Evolutionary conservation across 2,329 filamentous ascomycete species (phyloP).

Genomic region (Aspergillus sp.): DNA sequence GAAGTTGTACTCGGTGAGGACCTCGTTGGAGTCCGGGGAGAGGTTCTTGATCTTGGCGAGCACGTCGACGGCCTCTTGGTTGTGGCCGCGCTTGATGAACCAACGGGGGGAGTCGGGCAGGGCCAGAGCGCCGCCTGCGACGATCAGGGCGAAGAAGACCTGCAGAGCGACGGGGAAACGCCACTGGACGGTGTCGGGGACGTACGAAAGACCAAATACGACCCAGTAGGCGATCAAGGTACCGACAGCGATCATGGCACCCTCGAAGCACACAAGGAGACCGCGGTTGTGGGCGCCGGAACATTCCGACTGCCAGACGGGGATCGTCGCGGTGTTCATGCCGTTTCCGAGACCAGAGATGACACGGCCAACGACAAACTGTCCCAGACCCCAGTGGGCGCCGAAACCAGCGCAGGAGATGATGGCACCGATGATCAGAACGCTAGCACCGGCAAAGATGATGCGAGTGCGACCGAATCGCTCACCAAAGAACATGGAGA

Average conservation of each 20-base stretch:
- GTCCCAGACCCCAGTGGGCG: conserved; percentile 36
- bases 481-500: conserved; percentile 35
- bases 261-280: conserved; percentile 40
- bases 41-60: conserved; percentile 52
- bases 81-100: conserved; percentile 56
- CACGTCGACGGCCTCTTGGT: conserved; percentile 52
- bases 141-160: conserved; percentile 44
- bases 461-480: conserved; percentile 44
- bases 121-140: conserved; percentile 25
- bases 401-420: conserved; percentile 32
- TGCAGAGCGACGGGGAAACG: conserved; percentile 54
- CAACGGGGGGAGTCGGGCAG: conserved; percentile 61
- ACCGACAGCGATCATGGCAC: conserved; percentile 38
- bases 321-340: conserved; percentile 46
- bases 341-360: conserved; percentile 45
- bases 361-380: conserved; percentile 47
- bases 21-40: conserved; percentile 40
- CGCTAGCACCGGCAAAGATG: conserved; percentile 59
- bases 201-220: conserved; percentile 40
- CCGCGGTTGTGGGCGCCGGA: conserved; percentile 39
- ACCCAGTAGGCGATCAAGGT: conserved; percentile 43
- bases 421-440: conserved; percentile 44
- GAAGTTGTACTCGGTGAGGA: conserved; percentile 38
- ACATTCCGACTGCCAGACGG: conserved; percentile 46
- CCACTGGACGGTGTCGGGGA: conserved; percentile 43